Evolutionary conservation across 306 rosid species (phyloP).

Genomic region (Corylus heterophylla): DNA sequence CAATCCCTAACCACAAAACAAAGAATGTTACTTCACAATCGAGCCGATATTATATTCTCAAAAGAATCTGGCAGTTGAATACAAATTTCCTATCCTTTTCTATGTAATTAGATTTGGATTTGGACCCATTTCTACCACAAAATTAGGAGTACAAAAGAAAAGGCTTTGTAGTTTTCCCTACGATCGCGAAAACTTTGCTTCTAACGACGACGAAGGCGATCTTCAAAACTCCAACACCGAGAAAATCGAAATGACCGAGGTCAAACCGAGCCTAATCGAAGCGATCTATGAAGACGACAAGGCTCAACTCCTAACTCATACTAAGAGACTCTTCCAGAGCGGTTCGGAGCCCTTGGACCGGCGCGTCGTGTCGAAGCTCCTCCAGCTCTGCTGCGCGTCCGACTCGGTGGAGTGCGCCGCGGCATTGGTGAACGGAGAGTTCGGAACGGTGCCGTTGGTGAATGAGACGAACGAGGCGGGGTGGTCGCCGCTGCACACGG

Average conservation of each 20-base stretch:
- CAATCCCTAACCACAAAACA: neutral
- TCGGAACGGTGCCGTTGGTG: conserved; percentile 32
- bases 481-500: conserved; percentile 37
- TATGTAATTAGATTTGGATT: neutral
- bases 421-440: conserved; percentile 35
- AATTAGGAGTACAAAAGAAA: too few relatives aligned
- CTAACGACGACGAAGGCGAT: neutral
- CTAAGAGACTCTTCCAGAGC: conserved; percentile 16
- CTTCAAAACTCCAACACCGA: neutral
- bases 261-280: conserved; percentile 20
- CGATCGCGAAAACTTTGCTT: neutral
- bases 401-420: conserved; percentile 42
- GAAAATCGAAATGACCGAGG: neutral
- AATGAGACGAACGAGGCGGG: conserved; percentile 37
- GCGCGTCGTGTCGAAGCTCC: conserved; percentile 30
- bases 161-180: conserved; percentile 6
- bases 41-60: conserved; percentile 5
- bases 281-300: conserved; percentile 26
- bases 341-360: conserved; percentile 24
- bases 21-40: conserved; percentile 25
- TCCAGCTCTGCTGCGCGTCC: conserved; percentile 42
- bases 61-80: neutral
- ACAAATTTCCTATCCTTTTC: neutral
- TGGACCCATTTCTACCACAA: neutral
- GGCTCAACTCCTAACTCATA: conserved; percentile 15